These are phyloP conservation scores for Parietaria judaica DNA, from an alignment of 306 rosid species.

Conservation along the genomic window DNA sequence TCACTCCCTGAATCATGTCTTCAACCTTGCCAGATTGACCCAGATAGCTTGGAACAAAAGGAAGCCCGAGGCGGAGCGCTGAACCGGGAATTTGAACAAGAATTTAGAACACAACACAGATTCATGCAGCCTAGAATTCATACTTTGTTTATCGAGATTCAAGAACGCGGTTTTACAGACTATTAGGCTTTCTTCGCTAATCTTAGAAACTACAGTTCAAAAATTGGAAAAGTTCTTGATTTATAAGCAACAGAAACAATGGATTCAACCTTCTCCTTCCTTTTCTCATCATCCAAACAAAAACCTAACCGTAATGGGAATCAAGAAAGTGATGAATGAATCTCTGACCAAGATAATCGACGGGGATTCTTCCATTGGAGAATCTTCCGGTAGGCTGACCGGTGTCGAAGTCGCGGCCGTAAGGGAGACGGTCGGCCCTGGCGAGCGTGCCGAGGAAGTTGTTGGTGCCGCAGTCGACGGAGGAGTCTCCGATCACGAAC, in stretches of 20 bases:
- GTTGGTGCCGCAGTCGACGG: constrained; percentile 81
- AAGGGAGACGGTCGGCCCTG: constrained; percentile 72
- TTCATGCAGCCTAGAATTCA: constrained; percentile 5
- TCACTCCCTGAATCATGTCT: constrained; percentile 70
- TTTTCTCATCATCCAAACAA: neutral
- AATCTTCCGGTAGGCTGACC: constrained; percentile 74
- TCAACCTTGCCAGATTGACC: constrained; percentile 49
- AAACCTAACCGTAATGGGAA: neutral
- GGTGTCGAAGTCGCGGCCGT: constrained; percentile 78
- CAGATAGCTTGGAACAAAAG: constrained; percentile 81
- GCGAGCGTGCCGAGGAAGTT: constrained; percentile 71
- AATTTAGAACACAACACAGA: neutral
- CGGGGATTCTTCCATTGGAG: constrained; percentile 79
- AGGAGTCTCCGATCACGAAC: constrained; percentile 81
- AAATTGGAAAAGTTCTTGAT: neutral
- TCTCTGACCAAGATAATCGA: constrained; percentile 60
- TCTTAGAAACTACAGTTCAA: no score
- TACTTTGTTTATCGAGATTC: no score
- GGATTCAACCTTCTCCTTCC: neutral
- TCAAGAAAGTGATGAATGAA: neutral
- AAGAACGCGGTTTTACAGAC: no score
- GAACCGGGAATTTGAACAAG: constrained; percentile 3
- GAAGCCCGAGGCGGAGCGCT: constrained; percentile 79
- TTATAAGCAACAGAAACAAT: neutral
- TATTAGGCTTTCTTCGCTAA: no score